Conservation (phyloP, 352 stramenopile genomes). For the Phytophthora aleatoria region DNA sequence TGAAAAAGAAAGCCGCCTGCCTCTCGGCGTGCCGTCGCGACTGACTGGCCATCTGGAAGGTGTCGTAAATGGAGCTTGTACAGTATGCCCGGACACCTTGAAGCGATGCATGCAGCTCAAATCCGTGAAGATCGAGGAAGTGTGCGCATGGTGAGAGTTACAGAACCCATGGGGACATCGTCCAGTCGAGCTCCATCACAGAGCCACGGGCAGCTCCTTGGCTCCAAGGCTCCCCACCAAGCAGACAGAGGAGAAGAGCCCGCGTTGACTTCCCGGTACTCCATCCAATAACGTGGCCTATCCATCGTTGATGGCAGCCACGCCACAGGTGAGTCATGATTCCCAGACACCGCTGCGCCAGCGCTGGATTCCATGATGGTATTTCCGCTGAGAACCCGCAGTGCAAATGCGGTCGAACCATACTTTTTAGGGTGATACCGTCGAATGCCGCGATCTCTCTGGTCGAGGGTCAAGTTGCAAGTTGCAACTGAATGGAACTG, state of each 20-base stretch:
- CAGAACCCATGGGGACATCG: constrained; percentile 27
- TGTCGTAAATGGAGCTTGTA: constrained; percentile 23
- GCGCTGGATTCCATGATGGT: constrained; percentile 9
- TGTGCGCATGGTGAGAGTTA: constrained; percentile 29
- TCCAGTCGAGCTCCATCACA: constrained; percentile 25
- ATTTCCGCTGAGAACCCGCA: constrained; percentile 8
- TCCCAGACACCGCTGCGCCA: constrained; percentile 5
- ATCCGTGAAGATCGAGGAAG: constrained; percentile 23
- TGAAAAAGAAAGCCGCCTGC: constrained; percentile 18
- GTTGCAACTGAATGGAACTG: too few species aligned
- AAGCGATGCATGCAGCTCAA: constrained; percentile 24
- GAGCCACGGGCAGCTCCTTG: constrained; percentile 20
- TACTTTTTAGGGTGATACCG: constrained; percentile 8
- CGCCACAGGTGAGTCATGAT: not conserved
- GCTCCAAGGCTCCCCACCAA: constrained; percentile 2
- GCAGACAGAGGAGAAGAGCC: constrained; percentile 17
- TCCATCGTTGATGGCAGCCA: constrained; percentile 22
- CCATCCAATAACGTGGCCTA: constrained; percentile 15
- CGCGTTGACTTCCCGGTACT: constrained; percentile 10
- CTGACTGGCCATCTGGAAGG: constrained; percentile 20
- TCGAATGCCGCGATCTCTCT: not conserved
- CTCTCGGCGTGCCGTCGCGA: not conserved
- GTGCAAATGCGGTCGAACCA: constrained; percentile 2
- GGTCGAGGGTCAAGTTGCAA: not conserved
- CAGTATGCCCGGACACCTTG: not conserved